phyloP scores from a whole-genome alignment of 352 stramenopile genomes.

The Peronospora tabacina region DNA sequence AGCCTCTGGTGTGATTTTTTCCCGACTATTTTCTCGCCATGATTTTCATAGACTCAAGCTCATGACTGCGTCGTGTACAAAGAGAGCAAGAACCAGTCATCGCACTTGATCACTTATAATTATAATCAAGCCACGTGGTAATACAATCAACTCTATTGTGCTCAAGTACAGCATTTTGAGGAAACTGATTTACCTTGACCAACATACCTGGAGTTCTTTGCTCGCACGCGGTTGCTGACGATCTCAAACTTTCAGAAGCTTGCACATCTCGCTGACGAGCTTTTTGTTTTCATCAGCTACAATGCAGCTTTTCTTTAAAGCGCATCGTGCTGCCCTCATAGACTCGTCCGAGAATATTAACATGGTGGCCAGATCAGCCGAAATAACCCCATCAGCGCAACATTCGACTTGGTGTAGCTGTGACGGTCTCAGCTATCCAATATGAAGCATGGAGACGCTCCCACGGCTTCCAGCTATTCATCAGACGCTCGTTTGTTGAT shows the following conservation, averaged over 20 bases:
- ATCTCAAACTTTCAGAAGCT: conserved; percentile 54
- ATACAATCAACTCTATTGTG: not conserved
- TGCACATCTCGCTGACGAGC: conserved; percentile 84
- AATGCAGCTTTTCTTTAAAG: conserved; percentile 78
- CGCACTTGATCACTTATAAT: not conserved
- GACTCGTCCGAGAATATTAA: conserved; percentile 17
- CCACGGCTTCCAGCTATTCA: conserved; percentile 59
- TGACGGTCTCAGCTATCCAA: conserved; percentile 21
- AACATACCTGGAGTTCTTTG: not conserved
- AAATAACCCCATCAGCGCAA: conserved; percentile 8
- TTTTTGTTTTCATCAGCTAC: conserved; percentile 87
- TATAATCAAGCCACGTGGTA: not conserved
- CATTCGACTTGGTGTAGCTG: conserved; percentile 5
- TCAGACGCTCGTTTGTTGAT: conserved; percentile 39
- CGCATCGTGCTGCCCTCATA: conserved; percentile 77
- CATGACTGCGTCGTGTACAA: not conserved
- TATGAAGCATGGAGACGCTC: conserved; percentile 47
- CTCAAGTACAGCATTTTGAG: not conserved
- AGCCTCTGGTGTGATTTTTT: conserved; percentile 5
- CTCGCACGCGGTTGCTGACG: conserved; percentile 22
- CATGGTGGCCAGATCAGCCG: not conserved
- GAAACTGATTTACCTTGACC: too few species aligned
- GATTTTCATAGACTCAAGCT: not conserved
- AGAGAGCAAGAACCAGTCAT: not conserved
- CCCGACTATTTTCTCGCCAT: conserved; percentile 5